phyloP scores from a whole-genome alignment of 1,284 basidiomycete genomes.

The Xerocomus minutiporus region DNA sequence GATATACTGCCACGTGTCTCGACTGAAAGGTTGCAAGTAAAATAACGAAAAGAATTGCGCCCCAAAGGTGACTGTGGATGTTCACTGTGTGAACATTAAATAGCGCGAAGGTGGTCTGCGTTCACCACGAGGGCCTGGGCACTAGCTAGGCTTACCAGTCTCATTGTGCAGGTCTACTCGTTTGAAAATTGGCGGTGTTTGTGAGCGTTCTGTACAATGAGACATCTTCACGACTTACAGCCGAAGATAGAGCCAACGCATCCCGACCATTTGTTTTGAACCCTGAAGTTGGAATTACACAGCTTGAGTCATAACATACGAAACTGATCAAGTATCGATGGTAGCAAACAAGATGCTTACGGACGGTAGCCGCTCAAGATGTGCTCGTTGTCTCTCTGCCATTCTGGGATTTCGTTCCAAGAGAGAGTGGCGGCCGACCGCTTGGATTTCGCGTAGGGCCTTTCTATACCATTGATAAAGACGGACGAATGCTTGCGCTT shows the following conservation, averaged over 20 bases:
- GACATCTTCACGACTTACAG: constrained; percentile 50
- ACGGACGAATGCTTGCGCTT: constrained; percentile 11
- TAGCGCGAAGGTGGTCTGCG: constrained; percentile 3
- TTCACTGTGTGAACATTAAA: constrained; percentile 56
- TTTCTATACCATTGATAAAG: constrained; percentile 8
- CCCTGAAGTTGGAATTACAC: constrained; percentile 42
- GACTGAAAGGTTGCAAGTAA: constrained; percentile 52
- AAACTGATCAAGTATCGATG: constrained; percentile 8
- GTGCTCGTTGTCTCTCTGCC: constrained; percentile 75
- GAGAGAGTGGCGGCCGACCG: constrained; percentile 38
- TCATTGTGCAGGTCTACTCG: constrained; percentile 77
- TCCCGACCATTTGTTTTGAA: constrained; percentile 59
- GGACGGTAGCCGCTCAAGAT: constrained; percentile 71
- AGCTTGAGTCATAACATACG: constrained; percentile 8
- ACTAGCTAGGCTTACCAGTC: constrained; percentile 47
- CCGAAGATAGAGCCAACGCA: constrained; percentile 67
- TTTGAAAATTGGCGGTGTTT: constrained; percentile 8
- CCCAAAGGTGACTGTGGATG: constrained; percentile 84
- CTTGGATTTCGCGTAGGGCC: constrained; percentile 1
- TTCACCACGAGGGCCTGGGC: constrained; percentile 9
- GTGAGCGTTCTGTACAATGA: constrained; percentile 9
- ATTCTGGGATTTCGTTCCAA: constrained; percentile 63
- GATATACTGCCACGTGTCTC: constrained; percentile 47
- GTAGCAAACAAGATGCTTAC: constrained; percentile 33
- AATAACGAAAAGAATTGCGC: constrained; percentile 64